Conservation (phyloP, 495 filamentous ascomycete species). For the Trichoderma gamsii region DNA sequence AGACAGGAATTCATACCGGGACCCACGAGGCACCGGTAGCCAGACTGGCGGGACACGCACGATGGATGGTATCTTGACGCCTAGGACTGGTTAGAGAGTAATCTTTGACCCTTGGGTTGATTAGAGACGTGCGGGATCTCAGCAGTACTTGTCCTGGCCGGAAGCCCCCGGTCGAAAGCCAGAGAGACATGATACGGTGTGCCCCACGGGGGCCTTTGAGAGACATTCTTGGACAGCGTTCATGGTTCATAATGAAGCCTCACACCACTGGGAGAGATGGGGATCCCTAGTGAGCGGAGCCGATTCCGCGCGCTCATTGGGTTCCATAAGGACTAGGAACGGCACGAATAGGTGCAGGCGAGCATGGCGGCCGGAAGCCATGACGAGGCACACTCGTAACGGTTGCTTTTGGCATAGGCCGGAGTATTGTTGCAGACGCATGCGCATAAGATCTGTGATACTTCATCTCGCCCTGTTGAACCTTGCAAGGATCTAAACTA, state of each 20-base stretch:
- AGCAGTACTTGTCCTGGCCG: neutral
- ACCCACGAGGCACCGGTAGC: conserved; percentile 10
- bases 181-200: conserved; percentile 1
- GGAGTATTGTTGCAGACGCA: conserved; percentile 12
- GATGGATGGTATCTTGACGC: neutral
- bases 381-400: neutral
- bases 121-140: neutral
- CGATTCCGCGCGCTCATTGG: neutral
- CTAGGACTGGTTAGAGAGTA: neutral
- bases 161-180: neutral
- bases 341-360: neutral
- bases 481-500: conserved; percentile 9
- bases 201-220: neutral
- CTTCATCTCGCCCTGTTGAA: conserved; percentile 15
- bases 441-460: conserved; percentile 16
- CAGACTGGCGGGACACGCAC: conserved; percentile 2
- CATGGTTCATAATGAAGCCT: neutral
- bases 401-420: neutral
- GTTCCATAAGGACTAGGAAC: neutral
- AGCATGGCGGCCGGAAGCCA: neutral
- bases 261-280: neutral
- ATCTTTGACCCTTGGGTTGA: neutral
- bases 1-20: conserved; percentile 12
- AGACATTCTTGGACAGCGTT: neutral
- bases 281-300: neutral